Evolutionary conservation across 225 moss, liverwort and hornwort species (phyloP), one percentile per base, ranked within the genome.

Genomic region (Polytrichum commune): DNA sequence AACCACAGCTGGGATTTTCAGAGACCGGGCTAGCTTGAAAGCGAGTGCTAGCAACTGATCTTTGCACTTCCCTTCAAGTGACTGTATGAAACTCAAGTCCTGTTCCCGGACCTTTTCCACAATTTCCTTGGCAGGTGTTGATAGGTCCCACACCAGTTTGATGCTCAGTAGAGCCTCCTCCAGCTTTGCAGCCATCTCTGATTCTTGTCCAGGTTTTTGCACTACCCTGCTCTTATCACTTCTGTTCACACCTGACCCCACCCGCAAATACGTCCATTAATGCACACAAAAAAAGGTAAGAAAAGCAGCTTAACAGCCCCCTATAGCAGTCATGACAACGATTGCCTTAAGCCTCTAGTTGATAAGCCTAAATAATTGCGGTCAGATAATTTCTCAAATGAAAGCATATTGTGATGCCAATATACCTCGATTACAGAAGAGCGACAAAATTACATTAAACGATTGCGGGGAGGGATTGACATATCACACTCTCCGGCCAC

Each of bases 161-260:
- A 69, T 81, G 84, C 90, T 89, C 76, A 90, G 73, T 69, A 95
- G 89, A 74, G 87, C 90, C 81, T 95, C 92, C 84, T 95, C 95
- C 79, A 95, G 81, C 68, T 78, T 80, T 60, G 73, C 76, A 68
- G 78, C 86, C 86, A 87, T 87, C 80, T 73, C 80, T 71, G 70
- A 46, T 70, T 72, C 65, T 61, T 67, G n/a, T 73, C 55, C 56
- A 74, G 70, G 28, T 55, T 55, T 61, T 60, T 54, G 53, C 20
- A 29, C 38, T 63, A 56, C 83, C 77, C 66, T 65, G 67, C 23
- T 72, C 54, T 67, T 60, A 29, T 63, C 69, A 81, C 75, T 61
- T 64, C 76, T 76, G 58, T 67, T 80, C 70, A 86, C 69, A 75
- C 74, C 85, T 68, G 68, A 66, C 6, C 20, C 20, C 58, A 58